These are phyloP conservation scores for Fusarium anguioides DNA, from an alignment of 2,329 filamentous ascomycete species.

Conservation along the genomic window DNA sequence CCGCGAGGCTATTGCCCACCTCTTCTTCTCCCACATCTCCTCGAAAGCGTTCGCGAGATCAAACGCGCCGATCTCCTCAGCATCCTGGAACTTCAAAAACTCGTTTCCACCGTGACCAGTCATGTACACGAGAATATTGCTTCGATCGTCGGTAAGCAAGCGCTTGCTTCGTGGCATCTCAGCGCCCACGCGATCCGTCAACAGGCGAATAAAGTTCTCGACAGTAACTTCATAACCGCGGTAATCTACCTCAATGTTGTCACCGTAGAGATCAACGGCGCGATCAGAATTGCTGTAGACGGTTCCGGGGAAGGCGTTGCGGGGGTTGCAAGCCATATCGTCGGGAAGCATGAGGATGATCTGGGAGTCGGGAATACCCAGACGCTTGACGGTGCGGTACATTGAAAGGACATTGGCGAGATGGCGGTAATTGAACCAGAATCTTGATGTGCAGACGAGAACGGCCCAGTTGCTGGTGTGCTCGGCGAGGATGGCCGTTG, in stretches of 20 bases:
- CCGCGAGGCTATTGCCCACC: slow-evolving; percentile 58
- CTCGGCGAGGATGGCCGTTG: slow-evolving; percentile 66
- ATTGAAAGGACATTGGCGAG: slow-evolving; percentile 97
- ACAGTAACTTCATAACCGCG: slow-evolving; percentile 98
- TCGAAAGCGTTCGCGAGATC: slow-evolving; percentile 97
- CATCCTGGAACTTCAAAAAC: slow-evolving; percentile 98
- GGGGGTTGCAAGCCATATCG: slow-evolving; percentile 99
- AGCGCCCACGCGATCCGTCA: slow-evolving; percentile 93
- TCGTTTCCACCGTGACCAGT: slow-evolving; percentile 98
- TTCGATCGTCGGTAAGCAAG: slow-evolving; percentile 91
- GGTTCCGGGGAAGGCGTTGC: slow-evolving; percentile 96
- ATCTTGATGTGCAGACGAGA: slow-evolving; percentile 96
- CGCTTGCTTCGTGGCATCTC: slow-evolving; percentile 96
- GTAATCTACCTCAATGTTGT: slow-evolving; percentile 99
- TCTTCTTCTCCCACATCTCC: slow-evolving; percentile 99
- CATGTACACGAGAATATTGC: slow-evolving; percentile 99
- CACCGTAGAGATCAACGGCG: slow-evolving; percentile 94
- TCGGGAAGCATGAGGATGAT: slow-evolving; percentile 99
- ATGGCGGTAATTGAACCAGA: slow-evolving; percentile 99
- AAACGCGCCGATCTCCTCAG: slow-evolving; percentile 96
- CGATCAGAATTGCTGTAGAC: slow-evolving; percentile 99
- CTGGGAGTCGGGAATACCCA: slow-evolving; percentile 97
- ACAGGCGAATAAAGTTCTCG: slow-evolving; percentile 95
- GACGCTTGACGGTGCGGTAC: slow-evolving; percentile 96
- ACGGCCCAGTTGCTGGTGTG: slow-evolving; percentile 99